Percentiles rank a stretch among this genome's conserved stretches.
phyloP scores from a whole-genome alignment of 148 eudicot genomes.

The Vaccinium vitisidaea region DNA sequence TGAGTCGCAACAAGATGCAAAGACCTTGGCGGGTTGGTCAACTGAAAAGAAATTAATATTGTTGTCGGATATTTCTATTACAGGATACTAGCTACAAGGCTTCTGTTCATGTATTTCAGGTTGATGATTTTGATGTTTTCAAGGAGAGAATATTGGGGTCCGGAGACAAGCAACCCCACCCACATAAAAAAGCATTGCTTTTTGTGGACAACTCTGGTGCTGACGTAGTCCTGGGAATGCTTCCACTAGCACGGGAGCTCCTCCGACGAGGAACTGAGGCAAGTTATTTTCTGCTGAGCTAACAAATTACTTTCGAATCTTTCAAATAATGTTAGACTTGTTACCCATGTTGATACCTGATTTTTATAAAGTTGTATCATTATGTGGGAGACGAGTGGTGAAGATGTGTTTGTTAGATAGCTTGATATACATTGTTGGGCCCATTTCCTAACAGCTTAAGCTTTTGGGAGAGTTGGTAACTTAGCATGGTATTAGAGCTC shows the following conservation, averaged over 20 bases:
- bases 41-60: neutral
- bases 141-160: conserved; percentile 82
- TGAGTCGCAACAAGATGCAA: conserved; percentile 99
- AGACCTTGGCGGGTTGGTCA: conserved; percentile 89
- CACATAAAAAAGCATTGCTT: conserved; percentile 81
- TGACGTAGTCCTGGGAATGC: conserved; percentile 90
- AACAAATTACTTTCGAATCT: conserved; percentile 4
- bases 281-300: conserved; percentile 9
- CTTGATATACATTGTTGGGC: too few relatives aligned
- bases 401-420: neutral
- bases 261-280: conserved; percentile 97
- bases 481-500: too few relatives aligned
- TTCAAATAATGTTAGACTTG: neutral
- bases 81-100: neutral
- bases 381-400: neutral
- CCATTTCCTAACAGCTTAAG: too few relatives aligned
- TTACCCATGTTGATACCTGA: neutral
- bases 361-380: neutral
- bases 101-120: conserved; percentile 45
- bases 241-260: conserved; percentile 93
- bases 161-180: conserved; percentile 47
- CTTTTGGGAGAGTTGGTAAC: too few relatives aligned
- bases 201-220: conserved; percentile 98
- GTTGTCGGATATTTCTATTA: neutral
- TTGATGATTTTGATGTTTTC: conserved; percentile 87